Conservation (phyloP, 2,329 filamentous ascomycete genomes). For the Lecanicillium sp. region DNA sequence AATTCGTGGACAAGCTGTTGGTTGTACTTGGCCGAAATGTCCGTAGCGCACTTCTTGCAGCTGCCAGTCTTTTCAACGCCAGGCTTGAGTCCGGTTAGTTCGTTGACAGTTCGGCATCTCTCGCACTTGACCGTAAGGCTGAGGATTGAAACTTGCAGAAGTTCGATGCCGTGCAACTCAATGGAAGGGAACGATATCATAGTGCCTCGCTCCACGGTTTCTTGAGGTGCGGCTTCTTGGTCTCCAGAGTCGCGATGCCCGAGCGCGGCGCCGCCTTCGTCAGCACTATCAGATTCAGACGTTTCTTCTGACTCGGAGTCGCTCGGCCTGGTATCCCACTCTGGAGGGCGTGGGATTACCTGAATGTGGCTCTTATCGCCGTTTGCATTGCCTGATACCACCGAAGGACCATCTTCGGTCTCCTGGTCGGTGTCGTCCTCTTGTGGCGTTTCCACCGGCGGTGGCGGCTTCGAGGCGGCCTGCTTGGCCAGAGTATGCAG, state of each 20-base stretch:
- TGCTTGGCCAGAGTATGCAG: slow-evolving; percentile 59
- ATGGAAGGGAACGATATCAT: slow-evolving; percentile 71
- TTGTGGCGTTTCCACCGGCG: slow-evolving; percentile 13
- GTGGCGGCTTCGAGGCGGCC: slow-evolving; percentile 20
- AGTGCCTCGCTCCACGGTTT: slow-evolving; percentile 53
- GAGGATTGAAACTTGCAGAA: slow-evolving; percentile 61
- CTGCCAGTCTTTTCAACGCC: slow-evolving; percentile 40
- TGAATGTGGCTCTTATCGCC: slow-evolving; percentile 58
- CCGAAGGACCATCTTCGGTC: slow-evolving; percentile 6
- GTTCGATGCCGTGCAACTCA: slow-evolving; percentile 69
- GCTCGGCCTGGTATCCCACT: slow-evolving; percentile 53
- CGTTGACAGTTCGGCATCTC: slow-evolving; percentile 66
- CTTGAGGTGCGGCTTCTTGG: too few relatives aligned
- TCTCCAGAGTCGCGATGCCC: too few relatives aligned
- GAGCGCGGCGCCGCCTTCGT: slow-evolving; percentile 35
- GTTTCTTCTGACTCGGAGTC: slow-evolving; percentile 41
- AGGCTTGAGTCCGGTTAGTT: slow-evolving; percentile 59
- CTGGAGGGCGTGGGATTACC: slow-evolving; percentile 67
- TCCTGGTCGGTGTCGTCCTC: slow-evolving; percentile 9
- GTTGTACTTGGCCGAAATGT: slow-evolving; percentile 49
- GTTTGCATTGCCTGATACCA: slow-evolving; percentile 8
- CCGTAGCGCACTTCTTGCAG: slow-evolving; percentile 53
- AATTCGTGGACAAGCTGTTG: slow-evolving; percentile 65
- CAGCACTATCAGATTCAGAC: slow-evolving; percentile 25
- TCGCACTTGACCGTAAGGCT: slow-evolving; percentile 69